Evolutionary conservation across 2,329 filamentous ascomycete genomes (phyloP).

Genomic region (Chaetothyriales sp.): DNA sequence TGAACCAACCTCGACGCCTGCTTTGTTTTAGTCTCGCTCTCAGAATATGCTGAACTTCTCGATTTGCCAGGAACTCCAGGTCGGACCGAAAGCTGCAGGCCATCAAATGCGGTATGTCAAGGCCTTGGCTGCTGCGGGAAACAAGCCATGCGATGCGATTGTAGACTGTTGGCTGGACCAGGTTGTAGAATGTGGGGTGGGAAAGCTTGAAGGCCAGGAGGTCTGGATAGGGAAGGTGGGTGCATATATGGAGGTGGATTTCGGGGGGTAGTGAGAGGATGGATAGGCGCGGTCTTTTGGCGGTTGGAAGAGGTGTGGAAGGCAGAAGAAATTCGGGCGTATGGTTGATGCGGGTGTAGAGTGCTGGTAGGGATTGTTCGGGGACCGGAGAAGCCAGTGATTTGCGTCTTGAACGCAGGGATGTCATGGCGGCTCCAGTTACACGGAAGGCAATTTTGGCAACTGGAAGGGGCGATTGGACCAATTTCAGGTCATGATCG

Average conservation of each 20-base stretch:
- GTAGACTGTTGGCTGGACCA: slow-evolving; percentile 3
- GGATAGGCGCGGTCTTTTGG: neutral
- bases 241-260: slow-evolving; percentile 20
- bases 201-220: slow-evolving; percentile 19
- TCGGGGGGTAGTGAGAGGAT: slow-evolving; percentile 22
- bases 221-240: slow-evolving; percentile 19
- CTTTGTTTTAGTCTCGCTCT: neutral
- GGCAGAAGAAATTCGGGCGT: too few species aligned
- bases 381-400: too few species aligned
- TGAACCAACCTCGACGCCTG: neutral
- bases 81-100: slow-evolving; percentile 8
- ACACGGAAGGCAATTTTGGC: too few species aligned
- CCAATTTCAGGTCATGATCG: neutral
- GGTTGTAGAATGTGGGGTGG: slow-evolving; percentile 17
- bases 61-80: slow-evolving; percentile 9
- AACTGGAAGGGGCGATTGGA: neutral
- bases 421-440: neutral
- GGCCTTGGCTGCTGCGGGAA: slow-evolving; percentile 1
- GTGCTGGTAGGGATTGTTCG: too few species aligned
- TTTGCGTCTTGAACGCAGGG: neutral
- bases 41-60: slow-evolving; percentile 10
- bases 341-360: too few species aligned
- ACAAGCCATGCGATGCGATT: slow-evolving; percentile 7
- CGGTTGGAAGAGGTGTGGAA: too few species aligned
- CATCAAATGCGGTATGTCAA: slow-evolving; percentile 6